Evolutionary conservation across 768 basidiomycete species (phyloP), one percentile per base, ranked within the genome.

Genomic region (Amanita exitialis): DNA sequence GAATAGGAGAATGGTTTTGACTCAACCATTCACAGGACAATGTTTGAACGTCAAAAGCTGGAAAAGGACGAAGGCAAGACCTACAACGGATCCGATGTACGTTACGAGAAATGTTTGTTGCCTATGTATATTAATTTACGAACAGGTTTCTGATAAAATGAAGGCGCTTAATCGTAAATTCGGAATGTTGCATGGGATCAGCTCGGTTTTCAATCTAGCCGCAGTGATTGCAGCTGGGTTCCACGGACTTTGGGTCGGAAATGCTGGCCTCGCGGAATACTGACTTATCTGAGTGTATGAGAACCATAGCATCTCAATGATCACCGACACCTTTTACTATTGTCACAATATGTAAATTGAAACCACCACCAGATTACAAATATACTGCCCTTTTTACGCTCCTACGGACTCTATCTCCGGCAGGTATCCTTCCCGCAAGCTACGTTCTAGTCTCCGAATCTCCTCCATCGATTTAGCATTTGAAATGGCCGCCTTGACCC

Each of bases 401-500:
- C 87, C 86, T 51, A 89, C 80, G 46, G 79, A 75, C 61, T 88
- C 86, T 69, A 83, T 74, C 53, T 79, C 75, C 44, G 90, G 89
- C 66, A 91, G 66, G 65, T 86, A 90, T 39, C 91, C 91, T 61
- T 93, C 90, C 60, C 80, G 77, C 58, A 92, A 66, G 63, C 79
- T 86, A 68, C 87, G 77, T 67, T 93, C 90, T 57, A 93, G 63
- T 60, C 79, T 78, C 65, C 85, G 77, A 60, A 94, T 83, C 67
- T 95, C 91, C 62, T 95, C 91, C 57, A 90, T 79, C 44, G 88
- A 92, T 30, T 84, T 88, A n/a, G 92, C 92, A 56, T 82, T 84
- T 55, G 86, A 85, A 57, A 95, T 93, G 15, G 91, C 91, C 28
- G 82, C 80, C 64, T 82, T 86, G 55, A 95, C 88, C 56, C 80